Conservation (phyloP, 495 filamentous ascomycete genomes). For the Lophiostoma macrostomum region DNA sequence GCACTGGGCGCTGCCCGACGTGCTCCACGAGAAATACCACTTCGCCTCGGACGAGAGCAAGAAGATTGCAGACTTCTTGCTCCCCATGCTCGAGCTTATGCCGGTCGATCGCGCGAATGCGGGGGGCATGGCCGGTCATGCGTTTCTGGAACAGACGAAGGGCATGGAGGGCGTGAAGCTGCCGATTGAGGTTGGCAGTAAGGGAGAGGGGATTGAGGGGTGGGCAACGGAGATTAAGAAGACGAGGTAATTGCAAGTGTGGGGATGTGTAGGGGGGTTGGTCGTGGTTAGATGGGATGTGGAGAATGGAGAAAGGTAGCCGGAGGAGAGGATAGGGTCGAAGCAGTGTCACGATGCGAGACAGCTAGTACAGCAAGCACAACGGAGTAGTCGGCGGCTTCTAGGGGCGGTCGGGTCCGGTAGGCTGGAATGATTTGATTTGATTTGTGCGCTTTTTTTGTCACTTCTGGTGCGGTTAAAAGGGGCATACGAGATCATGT, state of each 20-base stretch:
- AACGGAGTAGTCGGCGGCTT: no score
- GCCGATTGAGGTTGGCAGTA: conserved; percentile 69
- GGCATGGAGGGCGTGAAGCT: conserved; percentile 83
- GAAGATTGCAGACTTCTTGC: conserved; percentile 78
- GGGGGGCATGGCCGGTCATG: conserved; percentile 84
- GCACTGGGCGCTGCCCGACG: conserved; percentile 94
- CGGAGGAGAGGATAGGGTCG: no score
- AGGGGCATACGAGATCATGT: no score
- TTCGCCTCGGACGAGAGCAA: conserved; percentile 74
- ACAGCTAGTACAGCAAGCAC: no score
- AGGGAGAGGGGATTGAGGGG: conserved; percentile 91
- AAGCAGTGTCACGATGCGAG: no score
- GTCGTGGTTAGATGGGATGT: no score
- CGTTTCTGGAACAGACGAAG: conserved; percentile 74
- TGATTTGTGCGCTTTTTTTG: no score
- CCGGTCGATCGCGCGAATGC: conserved; percentile 90
- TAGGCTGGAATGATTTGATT: no score
- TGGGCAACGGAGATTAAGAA: conserved; percentile 92
- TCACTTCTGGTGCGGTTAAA: no score
- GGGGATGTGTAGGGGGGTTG: no score
- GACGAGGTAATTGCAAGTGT: conserved; percentile 30
- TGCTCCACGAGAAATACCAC: conserved; percentile 95
- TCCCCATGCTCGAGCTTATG: conserved; percentile 87
- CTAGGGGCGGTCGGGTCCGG: no score
- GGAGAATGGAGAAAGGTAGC: no score